These are phyloP conservation scores for Gnomoniopsis sp. DNA, from an alignment of 2,329 filamentous ascomycete species.

Conservation along the genomic window DNA sequence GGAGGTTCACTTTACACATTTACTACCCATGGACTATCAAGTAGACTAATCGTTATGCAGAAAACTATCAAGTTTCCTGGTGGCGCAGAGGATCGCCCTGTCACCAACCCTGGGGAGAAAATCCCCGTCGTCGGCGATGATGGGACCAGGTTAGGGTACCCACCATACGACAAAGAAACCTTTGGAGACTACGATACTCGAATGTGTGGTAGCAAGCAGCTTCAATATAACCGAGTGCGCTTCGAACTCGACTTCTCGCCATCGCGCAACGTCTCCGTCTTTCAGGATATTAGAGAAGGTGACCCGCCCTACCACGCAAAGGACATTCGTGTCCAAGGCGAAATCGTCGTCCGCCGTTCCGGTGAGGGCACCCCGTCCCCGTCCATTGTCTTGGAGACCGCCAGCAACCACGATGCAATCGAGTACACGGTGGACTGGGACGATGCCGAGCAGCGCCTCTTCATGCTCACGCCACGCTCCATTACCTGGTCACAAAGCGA, in stretches of 20 bases:
- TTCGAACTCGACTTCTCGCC: conserved; percentile 33
- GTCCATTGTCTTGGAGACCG: conserved; percentile 40
- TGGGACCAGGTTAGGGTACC: conserved; percentile 24
- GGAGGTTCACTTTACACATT: background rate
- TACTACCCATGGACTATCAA: background rate
- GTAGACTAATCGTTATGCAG: conserved; percentile 9
- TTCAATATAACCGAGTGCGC: conserved; percentile 26
- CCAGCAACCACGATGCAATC: conserved; percentile 42
- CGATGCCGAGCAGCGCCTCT: conserved; percentile 33
- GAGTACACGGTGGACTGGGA: conserved; percentile 31
- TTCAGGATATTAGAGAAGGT: conserved; percentile 32
- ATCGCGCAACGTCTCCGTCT: conserved; percentile 35
- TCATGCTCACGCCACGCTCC: conserved; percentile 35
- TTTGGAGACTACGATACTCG: conserved; percentile 14
- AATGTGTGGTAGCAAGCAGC: conserved; percentile 22
- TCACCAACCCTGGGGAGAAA: background rate
- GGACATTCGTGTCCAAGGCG: conserved; percentile 39
- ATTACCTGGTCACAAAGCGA: conserved; percentile 20
- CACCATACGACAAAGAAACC: conserved; percentile 23
- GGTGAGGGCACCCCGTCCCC: conserved; percentile 31
- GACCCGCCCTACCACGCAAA: conserved; percentile 22
- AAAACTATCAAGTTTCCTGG: conserved; percentile 6
- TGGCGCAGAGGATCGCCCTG: background rate
- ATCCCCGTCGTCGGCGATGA: conserved; percentile 14
- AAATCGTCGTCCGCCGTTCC: conserved; percentile 40